These are phyloP conservation scores for Hortiboletus rubellus DNA, from an alignment of 1,284 basidiomycete species.

Conservation along the genomic window DNA sequence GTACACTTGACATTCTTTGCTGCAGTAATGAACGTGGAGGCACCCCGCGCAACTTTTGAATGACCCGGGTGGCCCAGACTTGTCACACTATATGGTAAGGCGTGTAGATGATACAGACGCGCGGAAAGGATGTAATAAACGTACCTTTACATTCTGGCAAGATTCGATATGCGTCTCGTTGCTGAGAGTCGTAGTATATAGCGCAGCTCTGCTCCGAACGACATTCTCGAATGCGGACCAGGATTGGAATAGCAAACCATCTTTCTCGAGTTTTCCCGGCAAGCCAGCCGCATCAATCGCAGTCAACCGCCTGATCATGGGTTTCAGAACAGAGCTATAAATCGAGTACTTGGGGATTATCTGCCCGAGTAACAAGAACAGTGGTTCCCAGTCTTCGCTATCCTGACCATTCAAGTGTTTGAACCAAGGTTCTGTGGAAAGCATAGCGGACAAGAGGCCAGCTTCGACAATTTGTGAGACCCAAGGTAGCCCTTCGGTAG, in stretches of 20 bases:
- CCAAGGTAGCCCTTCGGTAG: conserved; percentile 31
- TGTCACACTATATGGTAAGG: conserved; percentile 22
- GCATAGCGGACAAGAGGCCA: conserved; percentile 27
- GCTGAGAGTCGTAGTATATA: conserved; percentile 6
- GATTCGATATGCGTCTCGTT: conserved; percentile 22
- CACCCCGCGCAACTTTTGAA: conserved; percentile 32
- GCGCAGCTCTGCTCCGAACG: conserved; percentile 17
- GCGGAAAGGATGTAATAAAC: not conserved
- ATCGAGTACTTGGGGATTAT: conserved; percentile 33
- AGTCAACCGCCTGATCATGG: conserved; percentile 17
- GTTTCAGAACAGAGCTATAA: conserved; percentile 21
- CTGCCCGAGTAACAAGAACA: conserved; percentile 24
- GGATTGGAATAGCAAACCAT: conserved; percentile 16
- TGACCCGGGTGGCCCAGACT: conserved; percentile 26
- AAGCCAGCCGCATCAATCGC: conserved; percentile 17
- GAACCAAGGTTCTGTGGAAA: conserved; percentile 31
- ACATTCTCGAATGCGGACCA: conserved; percentile 26
- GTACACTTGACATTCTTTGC: conserved; percentile 33
- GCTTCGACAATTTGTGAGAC: conserved; percentile 27
- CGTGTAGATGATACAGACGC: not conserved
- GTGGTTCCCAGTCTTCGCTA: conserved; percentile 33
- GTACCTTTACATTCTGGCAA: conserved; percentile 32
- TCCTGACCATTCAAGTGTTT: conserved; percentile 19
- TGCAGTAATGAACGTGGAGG: conserved; percentile 33
- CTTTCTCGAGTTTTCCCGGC: conserved; percentile 16